phyloP scores from a whole-genome alignment of 345 rosid species.

The Laguncularia racemosa region DNA sequence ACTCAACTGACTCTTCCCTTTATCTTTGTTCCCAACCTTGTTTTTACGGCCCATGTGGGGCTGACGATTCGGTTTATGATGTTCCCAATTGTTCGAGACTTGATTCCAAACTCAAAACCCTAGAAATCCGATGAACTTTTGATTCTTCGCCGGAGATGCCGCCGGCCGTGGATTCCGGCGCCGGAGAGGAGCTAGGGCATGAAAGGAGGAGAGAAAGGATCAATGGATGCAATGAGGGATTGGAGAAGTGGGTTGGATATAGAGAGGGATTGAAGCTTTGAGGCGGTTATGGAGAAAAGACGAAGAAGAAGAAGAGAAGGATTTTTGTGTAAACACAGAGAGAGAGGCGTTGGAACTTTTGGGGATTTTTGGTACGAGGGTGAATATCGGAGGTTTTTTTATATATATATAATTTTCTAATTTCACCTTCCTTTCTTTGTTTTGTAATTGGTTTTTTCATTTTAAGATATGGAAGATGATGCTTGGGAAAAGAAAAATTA shows the following conservation, averaged over 20 bases:
- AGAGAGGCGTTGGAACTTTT: no score
- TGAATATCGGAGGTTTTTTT: no score
- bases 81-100: slow-evolving; percentile 3
- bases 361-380: no score
- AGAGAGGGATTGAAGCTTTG: slow-evolving; percentile 5
- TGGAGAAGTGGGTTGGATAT: background rate
- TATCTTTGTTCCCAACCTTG: slow-evolving; percentile 60
- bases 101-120: slow-evolving; percentile 1
- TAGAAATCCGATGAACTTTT: background rate
- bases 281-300: slow-evolving; percentile 10
- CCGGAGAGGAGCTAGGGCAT: slow-evolving; percentile 10
- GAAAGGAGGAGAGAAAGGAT: slow-evolving; percentile 3
- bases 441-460: no score
- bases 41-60: slow-evolving; percentile 74
- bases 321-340: no score
- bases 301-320: background rate
- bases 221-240: slow-evolving; percentile 7
- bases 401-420: no score
- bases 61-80: background rate
- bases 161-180: slow-evolving; percentile 23
- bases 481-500: no score
- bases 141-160: slow-evolving; percentile 15
- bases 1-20: slow-evolving; percentile 49
- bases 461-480: no score
- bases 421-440: no score